A percentile compares a stretch with the other conserved stretches of the same genome.
phyloP scores from a whole-genome alignment of 371 early-diverging fungal genomes.

The Mucor circinelloides region DNA sequence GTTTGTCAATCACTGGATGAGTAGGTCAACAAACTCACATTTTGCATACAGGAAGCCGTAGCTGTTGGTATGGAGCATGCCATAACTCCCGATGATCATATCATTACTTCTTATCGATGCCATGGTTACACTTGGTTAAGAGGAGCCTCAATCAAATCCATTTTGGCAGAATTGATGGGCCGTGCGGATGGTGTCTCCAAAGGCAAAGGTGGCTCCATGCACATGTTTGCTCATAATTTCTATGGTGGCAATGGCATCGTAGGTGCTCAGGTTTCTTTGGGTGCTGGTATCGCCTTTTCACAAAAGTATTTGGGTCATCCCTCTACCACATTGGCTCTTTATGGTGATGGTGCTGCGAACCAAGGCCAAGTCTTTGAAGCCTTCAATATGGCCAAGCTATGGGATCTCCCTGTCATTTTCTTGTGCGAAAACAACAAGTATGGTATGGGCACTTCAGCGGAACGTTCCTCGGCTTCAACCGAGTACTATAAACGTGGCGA shows the following conservation, averaged over 20 bases:
- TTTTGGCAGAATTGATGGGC: slow-evolving; percentile 91
- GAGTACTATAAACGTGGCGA: slow-evolving; percentile 94
- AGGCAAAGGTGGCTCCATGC: slow-evolving; percentile 99
- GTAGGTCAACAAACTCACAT: too few relatives aligned
- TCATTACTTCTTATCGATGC: slow-evolving; percentile 99
- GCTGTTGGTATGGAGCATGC: slow-evolving; percentile 96
- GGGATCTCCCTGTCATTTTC: slow-evolving; percentile 85
- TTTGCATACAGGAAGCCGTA: slow-evolving; percentile 83
- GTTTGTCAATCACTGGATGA: slow-evolving; percentile 32
- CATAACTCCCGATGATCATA: slow-evolving; percentile 82
- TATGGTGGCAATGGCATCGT: slow-evolving; percentile 99
- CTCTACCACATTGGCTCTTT: slow-evolving; percentile 88
- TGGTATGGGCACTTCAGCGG: slow-evolving; percentile 98
- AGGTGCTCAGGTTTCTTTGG: slow-evolving; percentile 98
- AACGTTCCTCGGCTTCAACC: slow-evolving; percentile 86
- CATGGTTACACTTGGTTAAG: slow-evolving; percentile 97
- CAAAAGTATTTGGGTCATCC: slow-evolving; percentile 88
- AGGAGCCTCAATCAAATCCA: slow-evolving; percentile 75
- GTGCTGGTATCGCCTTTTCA: slow-evolving; percentile 96
- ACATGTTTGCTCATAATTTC: slow-evolving; percentile 97
- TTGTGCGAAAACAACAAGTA: slow-evolving; percentile 98
- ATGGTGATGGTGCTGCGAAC: slow-evolving; percentile 99
- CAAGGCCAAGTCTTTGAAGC: slow-evolving; percentile 99
- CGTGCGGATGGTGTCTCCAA: slow-evolving; percentile 87
- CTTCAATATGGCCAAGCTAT: slow-evolving; percentile 91